Percentiles rank a stretch among this genome's conserved stretches.
These are phyloP conservation scores for Eimeria acervulina DNA, from an alignment of 169 alveolate genomes.

Conservation along the genomic window DNA sequence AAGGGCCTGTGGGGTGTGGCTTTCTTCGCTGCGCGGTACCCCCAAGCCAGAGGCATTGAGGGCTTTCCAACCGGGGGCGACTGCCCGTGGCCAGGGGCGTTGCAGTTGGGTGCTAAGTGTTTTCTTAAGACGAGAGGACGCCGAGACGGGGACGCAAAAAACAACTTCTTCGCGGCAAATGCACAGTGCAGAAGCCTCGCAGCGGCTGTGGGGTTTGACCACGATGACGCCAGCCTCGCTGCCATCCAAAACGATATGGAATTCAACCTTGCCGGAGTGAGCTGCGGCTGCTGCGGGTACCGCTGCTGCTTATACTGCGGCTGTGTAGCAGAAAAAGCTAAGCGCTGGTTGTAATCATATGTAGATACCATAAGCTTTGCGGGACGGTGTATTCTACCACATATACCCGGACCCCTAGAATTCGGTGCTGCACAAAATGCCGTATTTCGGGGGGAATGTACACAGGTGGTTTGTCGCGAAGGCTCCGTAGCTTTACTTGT, in stretches of 20 bases:
- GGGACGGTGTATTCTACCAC: neutral
- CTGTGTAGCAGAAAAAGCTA: neutral
- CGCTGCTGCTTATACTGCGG: neutral
- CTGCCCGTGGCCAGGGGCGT: slow-evolving; percentile 58
- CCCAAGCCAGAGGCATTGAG: slow-evolving; percentile 54
- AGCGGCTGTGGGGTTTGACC: slow-evolving; percentile 32
- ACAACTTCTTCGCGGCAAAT: slow-evolving; percentile 39
- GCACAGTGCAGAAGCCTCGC: slow-evolving; percentile 39
- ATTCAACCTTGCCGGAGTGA: slow-evolving; percentile 31
- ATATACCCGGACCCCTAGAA: too few species aligned
- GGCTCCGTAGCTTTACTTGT: neutral
- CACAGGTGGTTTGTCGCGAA: neutral
- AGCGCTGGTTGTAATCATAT: neutral
- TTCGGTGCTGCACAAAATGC: neutral
- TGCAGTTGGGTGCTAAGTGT: slow-evolving; percentile 31
- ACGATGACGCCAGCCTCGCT: slow-evolving; percentile 46
- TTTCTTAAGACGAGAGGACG: neutral
- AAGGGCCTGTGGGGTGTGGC: slow-evolving; percentile 65
- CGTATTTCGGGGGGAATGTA: neutral
- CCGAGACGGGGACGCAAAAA: neutral
- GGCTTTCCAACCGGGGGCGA: slow-evolving; percentile 35
- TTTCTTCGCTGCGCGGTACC: slow-evolving; percentile 46
- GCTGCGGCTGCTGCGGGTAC: neutral
- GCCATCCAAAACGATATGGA: neutral
- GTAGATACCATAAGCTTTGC: too few species aligned